Conservation (phyloP, 345 rosid genomes). For the Draba incana region DNA sequence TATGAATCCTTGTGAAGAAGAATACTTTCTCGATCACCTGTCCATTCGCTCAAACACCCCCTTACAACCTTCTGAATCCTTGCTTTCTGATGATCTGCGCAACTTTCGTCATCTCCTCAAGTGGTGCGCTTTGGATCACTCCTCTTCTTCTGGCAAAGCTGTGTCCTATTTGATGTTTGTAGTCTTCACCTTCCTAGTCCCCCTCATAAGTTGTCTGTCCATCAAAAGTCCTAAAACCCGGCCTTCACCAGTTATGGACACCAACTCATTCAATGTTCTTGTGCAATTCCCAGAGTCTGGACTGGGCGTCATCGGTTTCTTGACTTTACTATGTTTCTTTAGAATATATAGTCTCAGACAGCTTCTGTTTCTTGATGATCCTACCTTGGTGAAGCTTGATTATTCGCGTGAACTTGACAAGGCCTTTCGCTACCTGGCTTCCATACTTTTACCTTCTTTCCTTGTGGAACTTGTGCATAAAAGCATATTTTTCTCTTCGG, state of each 20-base stretch:
- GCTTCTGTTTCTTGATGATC: slow-evolving; percentile 72
- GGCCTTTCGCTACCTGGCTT: slow-evolving; percentile 66
- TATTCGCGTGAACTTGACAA: slow-evolving; percentile 60
- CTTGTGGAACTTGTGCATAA: slow-evolving; percentile 69
- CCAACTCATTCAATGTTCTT: slow-evolving; percentile 57
- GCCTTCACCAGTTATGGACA: slow-evolving; percentile 37
- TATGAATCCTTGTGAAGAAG: slow-evolving; percentile 34
- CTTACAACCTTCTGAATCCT: slow-evolving; percentile 47
- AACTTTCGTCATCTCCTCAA: slow-evolving; percentile 60
- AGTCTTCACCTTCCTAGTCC: slow-evolving; percentile 52
- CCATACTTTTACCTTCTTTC: slow-evolving; percentile 71
- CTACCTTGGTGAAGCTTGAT: slow-evolving; percentile 50
- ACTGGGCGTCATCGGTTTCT: slow-evolving; percentile 58
- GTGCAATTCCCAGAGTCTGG: slow-evolving; percentile 73
- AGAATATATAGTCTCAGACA: slow-evolving; percentile 54
- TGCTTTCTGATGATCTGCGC: slow-evolving; percentile 51
- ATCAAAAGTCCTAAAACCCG: slow-evolving; percentile 38
- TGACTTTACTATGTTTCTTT: slow-evolving; percentile 60
- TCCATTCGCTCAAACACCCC: slow-evolving; percentile 30
- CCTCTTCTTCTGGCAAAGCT: slow-evolving; percentile 52
- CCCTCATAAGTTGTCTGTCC: slow-evolving; percentile 48
- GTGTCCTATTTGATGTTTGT: slow-evolving; percentile 54
- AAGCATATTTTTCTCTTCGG: slow-evolving; percentile 57
- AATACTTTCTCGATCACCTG: slow-evolving; percentile 26
- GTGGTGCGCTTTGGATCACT: slow-evolving; percentile 76